Base-by-base conservation (phyloP, 768 basidiomycete genomes). In the Saitozyma sp. region DNA sequence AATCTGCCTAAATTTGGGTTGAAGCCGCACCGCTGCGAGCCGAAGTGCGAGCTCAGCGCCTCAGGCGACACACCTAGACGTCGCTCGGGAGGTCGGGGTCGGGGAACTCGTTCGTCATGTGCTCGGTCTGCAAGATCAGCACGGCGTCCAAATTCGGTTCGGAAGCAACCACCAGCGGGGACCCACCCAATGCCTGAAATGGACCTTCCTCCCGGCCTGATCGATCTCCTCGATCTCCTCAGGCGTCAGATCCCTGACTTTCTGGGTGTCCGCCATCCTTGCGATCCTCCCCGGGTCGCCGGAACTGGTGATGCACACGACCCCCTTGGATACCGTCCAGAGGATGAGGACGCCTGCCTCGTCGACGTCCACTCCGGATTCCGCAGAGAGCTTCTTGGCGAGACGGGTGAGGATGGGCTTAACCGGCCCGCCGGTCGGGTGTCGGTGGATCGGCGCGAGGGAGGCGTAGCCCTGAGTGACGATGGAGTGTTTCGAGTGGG, bases 201-300 rank as follows among this genome's bases (percentile, higher is more conserved):
- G 73, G 6, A 75, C 42, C 65, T 68, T 68, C 50, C 59, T 51
- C 2, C 76, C 79, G 3, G 62, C 66, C 45, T 50, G 43, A 48
- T 77, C 71, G 39, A 80, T 77, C 73, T 79, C 74, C 11, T 66
- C 54, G 16, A 79, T 70, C 68, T 80, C 79, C 43, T 70, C 72
- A 38, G 48, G n/a, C 3, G 58, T 70, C 43, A 80, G 59, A 50
- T 68, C 67, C 14, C 63, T 53, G n/a, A 71, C 17, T 7, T 51
- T 19, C 41, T 66, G 63, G 9, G 63, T 60, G 5, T 45, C 45
- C 39, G 68, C 66, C 37, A 75, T 62, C 67, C 71, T 70, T 29
- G 63, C 16, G 49, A 79, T 71, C 29, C 54, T 59, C 5, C 55
- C 74, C 10, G 58, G 45, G 17, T 74, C 71, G 0, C 52, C 57